phyloP scores from a whole-genome alignment of 192 early-diverging fungal genomes.

The Endogone sp. region DNA sequence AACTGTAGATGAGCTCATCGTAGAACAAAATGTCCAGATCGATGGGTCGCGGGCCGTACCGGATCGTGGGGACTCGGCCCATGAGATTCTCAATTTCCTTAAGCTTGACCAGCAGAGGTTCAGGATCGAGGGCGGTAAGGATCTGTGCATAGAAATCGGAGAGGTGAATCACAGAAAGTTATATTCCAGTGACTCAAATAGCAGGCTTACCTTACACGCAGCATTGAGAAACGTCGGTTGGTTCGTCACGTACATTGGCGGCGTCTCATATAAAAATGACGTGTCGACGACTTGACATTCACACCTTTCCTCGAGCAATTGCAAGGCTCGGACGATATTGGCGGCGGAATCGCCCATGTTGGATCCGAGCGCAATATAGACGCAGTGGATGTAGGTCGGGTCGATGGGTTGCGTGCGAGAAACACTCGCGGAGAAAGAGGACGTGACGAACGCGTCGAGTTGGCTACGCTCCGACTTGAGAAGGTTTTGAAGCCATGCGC shows the following conservation, averaged over 20 bases:
- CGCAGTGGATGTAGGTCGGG: conserved; percentile 47
- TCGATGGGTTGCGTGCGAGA: conserved; percentile 20
- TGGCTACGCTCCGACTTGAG: conserved; percentile 24
- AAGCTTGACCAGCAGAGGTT: conserved; percentile 65
- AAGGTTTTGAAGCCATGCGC: conserved; percentile 19
- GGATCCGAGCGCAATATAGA: conserved; percentile 83
- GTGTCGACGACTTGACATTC: conserved; percentile 70
- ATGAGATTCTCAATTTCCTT: conserved; percentile 83
- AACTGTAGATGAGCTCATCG: conserved; percentile 60
- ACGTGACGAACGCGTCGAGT: conserved; percentile 25
- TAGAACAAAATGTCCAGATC: conserved; percentile 98
- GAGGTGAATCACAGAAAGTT: too few species aligned
- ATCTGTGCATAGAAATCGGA: conserved; percentile 35
- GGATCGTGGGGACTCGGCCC: conserved; percentile 62
- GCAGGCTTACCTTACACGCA: conserved; percentile 74
- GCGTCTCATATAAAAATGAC: conserved; percentile 94
- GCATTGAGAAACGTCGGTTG: conserved; percentile 92
- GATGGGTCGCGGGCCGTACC: conserved; percentile 89
- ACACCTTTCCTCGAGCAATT: conserved; percentile 38
- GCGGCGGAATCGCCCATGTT: conserved; percentile 82
- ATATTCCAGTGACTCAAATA: too few species aligned
- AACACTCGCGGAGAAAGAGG: conserved; percentile 20
- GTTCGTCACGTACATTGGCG: conserved; percentile 93
- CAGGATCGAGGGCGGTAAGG: conserved; percentile 71
- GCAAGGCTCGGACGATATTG: conserved; percentile 77